Conservation (phyloP, 805 yeast species). For the Saccharomycopsis vini region DNA sequence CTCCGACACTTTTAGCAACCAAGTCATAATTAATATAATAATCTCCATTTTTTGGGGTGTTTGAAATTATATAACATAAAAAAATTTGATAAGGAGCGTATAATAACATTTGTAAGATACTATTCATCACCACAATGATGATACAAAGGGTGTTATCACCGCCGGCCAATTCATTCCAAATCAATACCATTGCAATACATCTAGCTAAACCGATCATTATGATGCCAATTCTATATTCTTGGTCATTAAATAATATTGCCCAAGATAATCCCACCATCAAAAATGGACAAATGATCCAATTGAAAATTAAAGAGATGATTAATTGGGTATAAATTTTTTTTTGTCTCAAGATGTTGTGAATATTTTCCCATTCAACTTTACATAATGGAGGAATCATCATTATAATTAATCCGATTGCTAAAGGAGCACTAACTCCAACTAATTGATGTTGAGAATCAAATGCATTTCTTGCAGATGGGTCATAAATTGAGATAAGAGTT, state of each 20-base stretch:
- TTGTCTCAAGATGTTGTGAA: conserved; percentile 25
- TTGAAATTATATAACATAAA: conserved; percentile 36
- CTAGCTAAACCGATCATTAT: conserved; percentile 52
- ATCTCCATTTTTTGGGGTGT: conserved; percentile 11
- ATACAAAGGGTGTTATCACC: conserved; percentile 47
- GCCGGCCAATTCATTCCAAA: conserved; percentile 48
- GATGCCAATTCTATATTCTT: conserved; percentile 44
- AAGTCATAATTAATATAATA: conserved; percentile 25
- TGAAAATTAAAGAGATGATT: conserved; percentile 34
- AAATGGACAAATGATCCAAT: conserved; percentile 51
- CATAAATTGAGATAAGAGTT: conserved; percentile 33
- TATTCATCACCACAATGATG: conserved; percentile 41
- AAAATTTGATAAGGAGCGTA: conserved; percentile 45
- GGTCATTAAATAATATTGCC: conserved; percentile 38
- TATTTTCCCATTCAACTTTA: conserved; percentile 43
- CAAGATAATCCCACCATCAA: conserved; percentile 50
- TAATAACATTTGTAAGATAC: conserved; percentile 40
- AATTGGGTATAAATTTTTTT: conserved; percentile 26
- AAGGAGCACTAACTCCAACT: conserved; percentile 35
- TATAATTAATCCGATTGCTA: conserved; percentile 41
- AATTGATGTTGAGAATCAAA: conserved; percentile 29
- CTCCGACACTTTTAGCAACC: conserved; percentile 42
- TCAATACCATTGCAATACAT: conserved; percentile 54
- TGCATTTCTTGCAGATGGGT: conserved; percentile 29
- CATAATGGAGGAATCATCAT: conserved; percentile 54